These are phyloP conservation scores for Ogataea hybrid DNA, from an alignment of 1,139 yeast species.

Conservation along the genomic window DNA sequence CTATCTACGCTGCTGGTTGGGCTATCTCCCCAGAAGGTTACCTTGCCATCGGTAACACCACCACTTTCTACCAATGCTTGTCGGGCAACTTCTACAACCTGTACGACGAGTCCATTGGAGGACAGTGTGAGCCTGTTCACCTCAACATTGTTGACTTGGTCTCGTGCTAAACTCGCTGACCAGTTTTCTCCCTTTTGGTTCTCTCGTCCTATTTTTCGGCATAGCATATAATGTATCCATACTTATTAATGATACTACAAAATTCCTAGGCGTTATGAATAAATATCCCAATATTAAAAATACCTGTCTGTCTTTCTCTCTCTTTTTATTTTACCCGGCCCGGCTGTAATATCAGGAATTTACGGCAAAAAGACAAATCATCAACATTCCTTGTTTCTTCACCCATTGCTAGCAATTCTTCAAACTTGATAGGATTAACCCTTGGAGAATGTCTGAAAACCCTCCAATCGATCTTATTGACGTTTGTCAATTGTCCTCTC, in stretches of 20 bases:
- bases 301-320: no score
- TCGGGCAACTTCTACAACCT: conserved; percentile 82
- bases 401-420: conserved; percentile 1
- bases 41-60: conserved; percentile 66
- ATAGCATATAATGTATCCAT: not conserved
- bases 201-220: conserved; percentile 3
- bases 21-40: conserved; percentile 60
- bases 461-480: conserved; percentile 94
- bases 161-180: conserved; percentile 42
- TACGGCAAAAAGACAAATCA: conserved; percentile 21
- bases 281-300: not conserved
- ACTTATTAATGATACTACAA: not conserved
- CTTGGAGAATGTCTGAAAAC: conserved; percentile 29
- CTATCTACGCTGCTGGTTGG: conserved; percentile 87
- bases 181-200: not conserved
- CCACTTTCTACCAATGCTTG: conserved; percentile 73
- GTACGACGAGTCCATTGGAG: conserved; percentile 66
- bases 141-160: conserved; percentile 64
- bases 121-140: conserved; percentile 64
- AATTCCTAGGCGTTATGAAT: no score
- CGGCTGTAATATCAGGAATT: conserved; percentile 2
- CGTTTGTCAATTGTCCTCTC: conserved; percentile 78
- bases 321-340: conserved; percentile 10
- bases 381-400: conserved; percentile 10
- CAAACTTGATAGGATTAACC: conserved; percentile 5